phyloP scores from a whole-genome alignment of 2,329 filamentous ascomycete species.

The Colletotrichum kahawae region DNA sequence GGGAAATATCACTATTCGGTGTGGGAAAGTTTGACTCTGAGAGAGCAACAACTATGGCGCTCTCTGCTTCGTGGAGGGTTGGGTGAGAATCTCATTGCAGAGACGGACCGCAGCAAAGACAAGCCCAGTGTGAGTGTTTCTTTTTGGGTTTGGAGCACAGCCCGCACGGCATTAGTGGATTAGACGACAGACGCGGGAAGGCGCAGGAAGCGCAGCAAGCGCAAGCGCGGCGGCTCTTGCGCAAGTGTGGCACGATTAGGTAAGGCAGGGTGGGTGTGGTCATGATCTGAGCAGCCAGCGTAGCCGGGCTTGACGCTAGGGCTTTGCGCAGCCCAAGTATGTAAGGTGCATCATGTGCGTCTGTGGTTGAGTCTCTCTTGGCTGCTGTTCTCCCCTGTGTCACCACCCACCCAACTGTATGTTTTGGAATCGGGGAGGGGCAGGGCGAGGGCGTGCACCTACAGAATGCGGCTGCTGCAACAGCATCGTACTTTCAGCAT shows the following conservation, averaged over 20 bases:
- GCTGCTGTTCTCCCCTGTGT: not conserved
- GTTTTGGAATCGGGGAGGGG: not conserved
- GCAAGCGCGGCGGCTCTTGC: not conserved
- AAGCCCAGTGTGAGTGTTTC: not conserved
- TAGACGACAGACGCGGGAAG: conserved; percentile 10
- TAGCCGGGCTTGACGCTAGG: conserved; percentile 1
- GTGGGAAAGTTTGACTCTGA: not conserved
- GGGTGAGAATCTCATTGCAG: not conserved
- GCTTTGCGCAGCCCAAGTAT: not conserved
- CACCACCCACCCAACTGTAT: not conserved
- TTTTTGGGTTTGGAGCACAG: not conserved
- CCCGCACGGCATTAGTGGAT: not conserved
- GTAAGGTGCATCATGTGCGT: not conserved
- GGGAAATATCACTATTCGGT: not conserved
- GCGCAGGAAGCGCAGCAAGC: not conserved
- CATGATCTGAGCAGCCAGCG: not conserved
- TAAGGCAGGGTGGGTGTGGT: not conserved
- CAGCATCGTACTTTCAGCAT: not conserved
- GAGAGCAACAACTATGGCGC: not conserved
- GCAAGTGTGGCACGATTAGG: not conserved
- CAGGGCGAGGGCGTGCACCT: not conserved
- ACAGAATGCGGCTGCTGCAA: not conserved
- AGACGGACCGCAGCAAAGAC: not conserved
- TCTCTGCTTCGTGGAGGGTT: not conserved
- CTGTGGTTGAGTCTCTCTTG: not conserved